Evolutionary conservation across 73 alveolate genomes (phyloP), one percentile per base, ranked within the genome.

Genomic region (Durusdinium trenchii): DNA sequence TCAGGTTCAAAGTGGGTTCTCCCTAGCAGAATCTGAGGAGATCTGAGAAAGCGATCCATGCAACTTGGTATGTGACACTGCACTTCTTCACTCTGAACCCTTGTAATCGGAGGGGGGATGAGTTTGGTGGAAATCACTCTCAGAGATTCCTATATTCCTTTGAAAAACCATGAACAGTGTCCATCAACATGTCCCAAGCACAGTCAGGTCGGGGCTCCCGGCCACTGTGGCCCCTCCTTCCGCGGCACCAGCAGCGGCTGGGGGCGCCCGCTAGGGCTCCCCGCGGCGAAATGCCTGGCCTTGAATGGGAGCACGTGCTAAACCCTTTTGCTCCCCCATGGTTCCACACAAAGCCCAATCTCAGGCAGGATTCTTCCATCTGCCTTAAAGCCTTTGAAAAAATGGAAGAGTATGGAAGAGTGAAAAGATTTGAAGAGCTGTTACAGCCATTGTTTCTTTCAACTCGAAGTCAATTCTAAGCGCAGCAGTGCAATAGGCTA

Each of bases 201-300:
- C 20, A 9, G 32, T 47, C 3, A 69, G 35, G 3, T 47, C 50
- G 6, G 23, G 32, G 82, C 28, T 69, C 61, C 61, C 6, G 4
- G 46, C 90, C 90, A 79, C 67, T 79, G 90, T 28, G 90, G 90
- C 48, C 90, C 90, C 32, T 79, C 90, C 69, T 79, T 79, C 47
- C 48, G 45, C 48, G 90, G 90, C 64, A 79, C 90, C 90, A 79
- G 69, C 69, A 79, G 48, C 3, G 90, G 90, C 47, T 2, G 28
- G 28, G 90, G 90, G 16, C 90, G 62, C 3, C 90, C 90, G 46
- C 90, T 79, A 32, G 90, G 90, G 90, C 90, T 47, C 90, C 90
- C 23, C 90, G 90, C 3, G 90, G 90, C 48, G 90, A 79, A 46
- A 48, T 47, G 35, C 90, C 90, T 5, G 46, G 64, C 90, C 90